A percentile compares a stretch with the other conserved stretches of the same genome.
Conservation (phyloP, 305 asterid species). For the Ajuga reptans region DNA sequence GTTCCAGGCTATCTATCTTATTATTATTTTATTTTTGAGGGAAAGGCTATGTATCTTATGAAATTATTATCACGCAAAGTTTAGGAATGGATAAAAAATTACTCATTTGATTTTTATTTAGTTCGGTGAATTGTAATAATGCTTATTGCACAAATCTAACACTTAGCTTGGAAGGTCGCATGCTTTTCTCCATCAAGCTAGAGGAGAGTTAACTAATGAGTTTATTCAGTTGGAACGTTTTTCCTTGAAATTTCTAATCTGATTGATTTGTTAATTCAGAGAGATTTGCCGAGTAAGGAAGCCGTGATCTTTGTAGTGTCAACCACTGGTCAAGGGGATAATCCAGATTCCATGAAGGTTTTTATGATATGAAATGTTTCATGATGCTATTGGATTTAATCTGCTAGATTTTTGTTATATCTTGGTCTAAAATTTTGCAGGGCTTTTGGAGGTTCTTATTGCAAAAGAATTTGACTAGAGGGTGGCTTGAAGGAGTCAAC, state of each 20-base stretch:
- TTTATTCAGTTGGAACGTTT: background rate
- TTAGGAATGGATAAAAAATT: background rate
- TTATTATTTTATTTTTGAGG: background rate
- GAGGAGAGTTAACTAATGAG: background rate
- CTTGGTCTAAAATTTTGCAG: constrained; percentile 31
- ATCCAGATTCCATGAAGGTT: constrained; percentile 92
- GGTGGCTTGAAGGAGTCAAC: constrained; percentile 76
- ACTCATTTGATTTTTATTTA: background rate
- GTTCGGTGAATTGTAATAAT: background rate
- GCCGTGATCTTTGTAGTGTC: constrained; percentile 77
- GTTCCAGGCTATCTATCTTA: background rate
- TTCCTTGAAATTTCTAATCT: background rate
- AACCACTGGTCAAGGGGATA: constrained; percentile 94
- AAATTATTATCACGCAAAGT: background rate
- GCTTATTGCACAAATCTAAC: background rate
- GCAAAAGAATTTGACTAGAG: constrained; percentile 58
- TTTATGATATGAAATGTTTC: background rate
- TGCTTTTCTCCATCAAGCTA: background rate
- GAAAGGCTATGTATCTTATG: background rate
- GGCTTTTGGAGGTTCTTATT: constrained; percentile 84
- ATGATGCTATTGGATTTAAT: constrained; percentile 3
- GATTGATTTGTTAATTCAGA: constrained; percentile 33
- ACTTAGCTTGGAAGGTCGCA: background rate
- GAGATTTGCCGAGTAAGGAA: constrained; percentile 40
- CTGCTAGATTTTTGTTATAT: background rate